These are phyloP conservation scores for Physcomitrium patens DNA, from an alignment of 225 moss, liverwort and hornwort genomes.

Conservation along the genomic window DNA sequence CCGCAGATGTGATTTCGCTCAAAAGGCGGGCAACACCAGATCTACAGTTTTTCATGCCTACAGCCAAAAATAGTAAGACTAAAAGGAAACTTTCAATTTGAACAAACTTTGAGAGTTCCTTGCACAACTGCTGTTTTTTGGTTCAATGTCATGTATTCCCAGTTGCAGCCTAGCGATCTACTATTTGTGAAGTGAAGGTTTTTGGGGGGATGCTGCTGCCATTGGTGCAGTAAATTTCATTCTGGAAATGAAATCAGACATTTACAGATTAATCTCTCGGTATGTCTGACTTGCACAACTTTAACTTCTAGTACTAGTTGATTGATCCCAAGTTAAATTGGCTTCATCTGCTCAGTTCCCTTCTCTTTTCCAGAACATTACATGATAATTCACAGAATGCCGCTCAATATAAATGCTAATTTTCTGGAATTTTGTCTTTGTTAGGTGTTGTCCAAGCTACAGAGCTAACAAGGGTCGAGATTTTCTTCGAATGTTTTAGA, in stretches of 20 bases:
- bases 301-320: conserved; percentile 19
- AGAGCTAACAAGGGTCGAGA: background rate
- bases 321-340: conserved; percentile 27
- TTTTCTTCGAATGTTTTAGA: background rate
- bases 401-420: background rate
- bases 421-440: background rate
- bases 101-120: conserved; percentile 24
- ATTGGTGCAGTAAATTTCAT: conserved; percentile 37
- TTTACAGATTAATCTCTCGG: conserved; percentile 39
- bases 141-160: conserved; percentile 34
- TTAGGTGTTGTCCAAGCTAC: conserved; percentile 6
- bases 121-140: conserved; percentile 36
- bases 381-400: conserved; percentile 13
- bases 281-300: background rate
- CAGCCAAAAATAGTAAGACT: conserved; percentile 50
- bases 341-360: conserved; percentile 20
- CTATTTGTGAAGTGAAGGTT: conserved; percentile 31
- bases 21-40: conserved; percentile 56
- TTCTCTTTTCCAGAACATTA: conserved; percentile 6
- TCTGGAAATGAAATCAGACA: conserved; percentile 45
- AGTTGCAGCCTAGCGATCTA: conserved; percentile 34
- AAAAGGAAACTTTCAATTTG: conserved; percentile 31
- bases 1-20: conserved; percentile 57
- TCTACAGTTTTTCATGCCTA: conserved; percentile 56
- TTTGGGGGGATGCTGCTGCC: conserved; percentile 34